phyloP scores from a whole-genome alignment of 805 yeast species.

The Lipomyces sp. region DNA sequence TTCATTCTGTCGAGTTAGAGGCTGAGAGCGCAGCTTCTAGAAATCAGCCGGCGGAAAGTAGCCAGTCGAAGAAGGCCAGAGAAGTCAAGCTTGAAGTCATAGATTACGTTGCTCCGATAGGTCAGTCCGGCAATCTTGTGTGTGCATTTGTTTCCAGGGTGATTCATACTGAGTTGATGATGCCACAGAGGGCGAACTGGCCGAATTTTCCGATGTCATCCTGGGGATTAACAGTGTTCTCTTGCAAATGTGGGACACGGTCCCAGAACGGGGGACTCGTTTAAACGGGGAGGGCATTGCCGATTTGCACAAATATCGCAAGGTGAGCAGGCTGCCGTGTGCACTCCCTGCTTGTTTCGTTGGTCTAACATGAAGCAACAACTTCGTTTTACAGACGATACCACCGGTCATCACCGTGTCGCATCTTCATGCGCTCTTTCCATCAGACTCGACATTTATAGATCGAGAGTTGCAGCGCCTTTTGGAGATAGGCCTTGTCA shows the following conservation, averaged over 20 bases:
- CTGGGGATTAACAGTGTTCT: slow-evolving; percentile 32
- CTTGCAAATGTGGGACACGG: slow-evolving; percentile 35
- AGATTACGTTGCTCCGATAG: slow-evolving; percentile 8
- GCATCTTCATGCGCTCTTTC: slow-evolving; percentile 40
- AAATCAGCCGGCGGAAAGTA: not conserved
- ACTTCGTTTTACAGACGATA: slow-evolving; percentile 6
- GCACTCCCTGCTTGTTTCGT: not conserved
- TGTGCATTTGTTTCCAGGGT: not conserved
- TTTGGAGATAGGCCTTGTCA: slow-evolving; percentile 31
- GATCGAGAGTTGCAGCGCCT: slow-evolving; percentile 37
- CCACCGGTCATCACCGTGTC: slow-evolving; percentile 37
- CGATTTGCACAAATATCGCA: slow-evolving; percentile 32
- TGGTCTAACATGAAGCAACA: not conserved
- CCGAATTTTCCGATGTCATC: slow-evolving; percentile 26
- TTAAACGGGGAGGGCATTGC: slow-evolving; percentile 32
- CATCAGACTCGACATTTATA: slow-evolving; percentile 38
- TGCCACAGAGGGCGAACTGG: slow-evolving; percentile 18
- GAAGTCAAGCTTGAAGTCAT: slow-evolving; percentile 14
- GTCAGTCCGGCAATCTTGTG: slow-evolving; percentile 1
- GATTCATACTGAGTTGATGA: not conserved
- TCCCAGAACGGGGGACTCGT: slow-evolving; percentile 36
- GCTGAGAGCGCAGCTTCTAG: not conserved
- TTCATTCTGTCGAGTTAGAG: slow-evolving; percentile 7
- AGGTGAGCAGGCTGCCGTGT: slow-evolving; percentile 3
- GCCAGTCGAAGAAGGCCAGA: not conserved